Evolutionary conservation across 2,329 filamentous ascomycete genomes (phyloP), one percentile per base, ranked within the genome.

Genomic region (Ophiosphaerella narmari): DNA sequence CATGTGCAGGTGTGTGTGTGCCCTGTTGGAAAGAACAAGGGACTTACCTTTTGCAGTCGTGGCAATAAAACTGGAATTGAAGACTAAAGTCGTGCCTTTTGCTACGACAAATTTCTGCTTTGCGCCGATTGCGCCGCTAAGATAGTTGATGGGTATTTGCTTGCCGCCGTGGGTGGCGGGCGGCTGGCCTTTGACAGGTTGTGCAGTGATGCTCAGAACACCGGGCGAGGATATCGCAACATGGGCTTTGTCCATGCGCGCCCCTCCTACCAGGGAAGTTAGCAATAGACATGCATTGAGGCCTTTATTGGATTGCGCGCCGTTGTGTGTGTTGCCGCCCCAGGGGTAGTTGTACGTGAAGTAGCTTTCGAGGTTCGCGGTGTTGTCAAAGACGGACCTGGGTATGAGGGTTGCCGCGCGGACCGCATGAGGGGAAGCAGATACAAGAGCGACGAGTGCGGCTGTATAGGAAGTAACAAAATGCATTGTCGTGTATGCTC

Each of bases 261-360:
- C 81, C 0, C 75, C 79, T 38, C 48, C 48, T 49, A 6, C 23
- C 31, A 9, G 34, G 38, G 14, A 8, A 43, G 33, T 38, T 32
- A 42, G 24, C 12, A 5, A 21, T 4, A 14, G 14, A 14, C 24
- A 14, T 7, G 13, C n/a, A 21, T 46, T 7, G 16, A 39, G 5
- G 16, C 11, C 6, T 24, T n/a, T 8, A 23, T 11, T 3, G 12
- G 32, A 14, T 16, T 16, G 24, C n/a, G 24, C 36, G 35, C 82
- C 82, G 60, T 84, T 84, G 70, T 84, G 82, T 3, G 61, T 65
- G 58, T 81, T 78, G 14, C 75, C 79, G 18, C 82, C 82, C 82
- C 82, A 83, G 2, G 80, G 81, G 60, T 85, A 84, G 55, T 80
- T 76, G 67, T 81, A 80, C 45, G 65, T 67, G 72, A 80, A 84